phyloP scores from a whole-genome alignment of 2,329 filamentous ascomycete species.

The Xylariaceae sp. region DNA sequence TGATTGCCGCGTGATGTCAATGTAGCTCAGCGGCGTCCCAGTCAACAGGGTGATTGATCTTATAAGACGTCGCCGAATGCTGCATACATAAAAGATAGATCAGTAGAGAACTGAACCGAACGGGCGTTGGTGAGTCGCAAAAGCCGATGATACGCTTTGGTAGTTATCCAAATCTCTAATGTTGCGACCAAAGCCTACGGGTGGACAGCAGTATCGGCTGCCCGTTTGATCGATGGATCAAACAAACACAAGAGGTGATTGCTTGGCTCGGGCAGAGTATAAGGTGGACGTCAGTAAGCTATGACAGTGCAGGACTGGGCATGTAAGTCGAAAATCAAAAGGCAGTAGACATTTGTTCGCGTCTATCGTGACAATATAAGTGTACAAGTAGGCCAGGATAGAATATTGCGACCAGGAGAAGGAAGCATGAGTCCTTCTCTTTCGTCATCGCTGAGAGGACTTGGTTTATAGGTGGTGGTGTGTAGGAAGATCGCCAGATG shows the following conservation, averaged over 20 bases:
- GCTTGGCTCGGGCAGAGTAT: not conserved
- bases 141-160: not conserved
- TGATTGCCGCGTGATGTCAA: not conserved
- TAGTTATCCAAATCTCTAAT: not conserved
- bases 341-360: constrained; percentile 14
- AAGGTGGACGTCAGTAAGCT: too few relatives aligned
- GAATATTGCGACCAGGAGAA: not conserved
- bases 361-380: constrained; percentile 3
- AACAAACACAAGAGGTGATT: not conserved
- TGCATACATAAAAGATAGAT: constrained; percentile 1
- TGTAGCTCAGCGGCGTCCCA: not conserved
- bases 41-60: constrained; percentile 4
- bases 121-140: constrained; percentile 5
- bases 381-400: too few relatives aligned
- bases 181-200: not conserved
- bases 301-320: too few relatives aligned
- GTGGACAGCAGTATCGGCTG: not conserved
- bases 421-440: constrained; percentile 1
- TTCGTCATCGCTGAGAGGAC: constrained; percentile 14
- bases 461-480: constrained; percentile 4
- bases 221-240: constrained; percentile 12
- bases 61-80: not conserved
- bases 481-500: constrained; percentile 18
- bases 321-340: constrained; percentile 2
- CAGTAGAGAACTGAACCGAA: constrained; percentile 19